phyloP scores from a whole-genome alignment of 352 stramenopile genomes.

The Halophytophthora batemanensis region DNA sequence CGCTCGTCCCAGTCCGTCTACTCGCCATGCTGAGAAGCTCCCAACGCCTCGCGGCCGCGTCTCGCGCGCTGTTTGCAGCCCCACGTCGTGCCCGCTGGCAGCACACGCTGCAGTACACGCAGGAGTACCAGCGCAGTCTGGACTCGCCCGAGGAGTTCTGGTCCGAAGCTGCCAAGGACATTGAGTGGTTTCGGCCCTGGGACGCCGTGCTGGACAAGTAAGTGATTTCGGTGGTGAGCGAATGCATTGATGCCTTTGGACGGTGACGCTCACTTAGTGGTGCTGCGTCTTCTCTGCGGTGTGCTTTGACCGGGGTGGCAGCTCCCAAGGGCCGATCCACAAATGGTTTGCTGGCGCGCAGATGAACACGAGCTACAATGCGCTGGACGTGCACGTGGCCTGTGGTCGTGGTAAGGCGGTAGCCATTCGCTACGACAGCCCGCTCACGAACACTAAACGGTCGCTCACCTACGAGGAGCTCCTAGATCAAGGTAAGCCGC shows the following conservation, averaged over 20 bases:
- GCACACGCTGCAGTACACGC: slow-evolving; percentile 26
- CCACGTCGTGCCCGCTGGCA: slow-evolving; percentile 1
- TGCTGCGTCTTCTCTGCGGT: no score
- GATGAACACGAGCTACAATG: slow-evolving; percentile 94
- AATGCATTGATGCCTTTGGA: slow-evolving; percentile 83
- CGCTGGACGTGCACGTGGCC: slow-evolving; percentile 93
- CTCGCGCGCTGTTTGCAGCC: not conserved
- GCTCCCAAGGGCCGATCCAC: no score
- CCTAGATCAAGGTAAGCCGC: slow-evolving; percentile 19
- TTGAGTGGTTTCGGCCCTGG: slow-evolving; percentile 88
- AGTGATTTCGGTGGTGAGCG: slow-evolving; percentile 80
- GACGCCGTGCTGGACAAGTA: slow-evolving; percentile 83
- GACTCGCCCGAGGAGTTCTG: slow-evolving; percentile 91
- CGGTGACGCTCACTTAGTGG: no score
- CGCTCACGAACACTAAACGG: slow-evolving; percentile 83
- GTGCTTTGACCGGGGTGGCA: no score
- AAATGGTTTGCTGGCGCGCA: slow-evolving; percentile 95
- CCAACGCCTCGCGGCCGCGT: not conserved
- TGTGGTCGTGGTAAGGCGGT: slow-evolving; percentile 82
- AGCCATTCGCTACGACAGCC: slow-evolving; percentile 97
- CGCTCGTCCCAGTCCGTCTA: no score
- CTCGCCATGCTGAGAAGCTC: not conserved
- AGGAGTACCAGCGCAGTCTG: slow-evolving; percentile 81
- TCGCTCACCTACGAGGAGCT: slow-evolving; percentile 49
- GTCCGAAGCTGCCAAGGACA: slow-evolving; percentile 83